Evolutionary conservation across 108 stramenopile species (phyloP), one percentile per base, ranked within the genome.

Genomic region (Cyclotella baltica): DNA sequence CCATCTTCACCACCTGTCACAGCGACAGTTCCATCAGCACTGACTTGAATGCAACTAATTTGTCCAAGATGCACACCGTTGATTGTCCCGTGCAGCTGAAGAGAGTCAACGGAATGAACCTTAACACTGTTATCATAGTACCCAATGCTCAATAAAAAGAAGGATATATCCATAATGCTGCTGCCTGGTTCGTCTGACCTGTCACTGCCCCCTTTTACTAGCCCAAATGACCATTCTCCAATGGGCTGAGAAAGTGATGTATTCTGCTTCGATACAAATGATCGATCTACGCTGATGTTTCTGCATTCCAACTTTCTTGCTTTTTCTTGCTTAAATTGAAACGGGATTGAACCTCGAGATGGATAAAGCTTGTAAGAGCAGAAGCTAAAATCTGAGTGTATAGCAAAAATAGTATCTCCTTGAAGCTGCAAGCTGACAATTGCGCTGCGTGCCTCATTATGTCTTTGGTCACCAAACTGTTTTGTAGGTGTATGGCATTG

Each of bases 1-100:
- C 83, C 81, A 72, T 96, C 95, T 23, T 90, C 78, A 28, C 91
- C 91, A 25, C 95, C 95, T 27, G 91, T 90, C 10, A 90, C 82
- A 70, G 92, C 67, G 10, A 90, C 48, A 19, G 76, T 88, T 62
- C 88, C 92, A 67, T 92, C 89, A 18, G 74, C 59, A 20, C 89
- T 83, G 4, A 89, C 75, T 48, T 86, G 71, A 13, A 93, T 69
- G 70, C 90, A 93, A 67, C 78, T 90, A 43, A 93, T 89, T 22
- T 80, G 72, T 40, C 90, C 94, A 34, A 76, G 73, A 71, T 92
- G 92, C 1, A 90, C 87, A 27, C 92, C 94, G 31, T 61, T 76
- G n/a, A 86, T 72, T 43, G 77, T 83, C 40, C 72, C 37, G 15
- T 87, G 80, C 19, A 90, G 61, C 37, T 87, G 80, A 1, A 83